phyloP scores from a whole-genome alignment of 2,329 filamentous ascomycete species.

The Cladophialophora immunda region DNA sequence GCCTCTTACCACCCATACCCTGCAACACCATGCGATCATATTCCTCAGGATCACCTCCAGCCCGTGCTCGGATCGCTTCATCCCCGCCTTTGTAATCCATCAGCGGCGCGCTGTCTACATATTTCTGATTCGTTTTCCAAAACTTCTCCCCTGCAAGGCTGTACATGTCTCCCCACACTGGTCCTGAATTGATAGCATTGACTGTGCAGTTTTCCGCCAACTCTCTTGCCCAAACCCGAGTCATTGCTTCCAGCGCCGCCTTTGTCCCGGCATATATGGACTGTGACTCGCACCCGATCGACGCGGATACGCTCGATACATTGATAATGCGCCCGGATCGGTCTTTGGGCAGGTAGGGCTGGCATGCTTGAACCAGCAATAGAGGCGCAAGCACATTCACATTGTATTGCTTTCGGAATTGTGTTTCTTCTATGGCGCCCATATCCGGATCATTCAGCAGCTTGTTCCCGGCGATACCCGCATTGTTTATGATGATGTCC shows the following conservation, averaged over 20 bases:
- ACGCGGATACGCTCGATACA: conserved; percentile 63
- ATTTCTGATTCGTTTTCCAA: conserved; percentile 66
- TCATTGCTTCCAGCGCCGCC: conserved; percentile 69
- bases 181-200: conserved; percentile 68
- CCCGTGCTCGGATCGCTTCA: conserved; percentile 56
- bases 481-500: conserved; percentile 47
- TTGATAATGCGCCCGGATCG: conserved; percentile 67
- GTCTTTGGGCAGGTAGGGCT: conserved; percentile 64
- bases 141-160: conserved; percentile 63
- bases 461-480: conserved; percentile 54
- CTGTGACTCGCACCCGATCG: conserved; percentile 63
- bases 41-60: conserved; percentile 68
- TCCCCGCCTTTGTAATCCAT: conserved; percentile 64
- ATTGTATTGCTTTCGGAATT: conserved; percentile 65
- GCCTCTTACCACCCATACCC: conserved; percentile 64
- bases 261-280: conserved; percentile 70
- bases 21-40: conserved; percentile 68
- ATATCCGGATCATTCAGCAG: conserved; percentile 66
- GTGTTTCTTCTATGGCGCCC: conserved; percentile 53
- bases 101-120: conserved; percentile 71
- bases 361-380: conserved; percentile 63
- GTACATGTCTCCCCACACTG: conserved; percentile 65
- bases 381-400: conserved; percentile 68
- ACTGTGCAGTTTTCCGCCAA: conserved; percentile 65
- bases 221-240: conserved; percentile 68